Evolutionary conservation across 2,329 filamentous ascomycete genomes (phyloP).

Genomic region (Chrysoporthe deuterocubensis): DNA sequence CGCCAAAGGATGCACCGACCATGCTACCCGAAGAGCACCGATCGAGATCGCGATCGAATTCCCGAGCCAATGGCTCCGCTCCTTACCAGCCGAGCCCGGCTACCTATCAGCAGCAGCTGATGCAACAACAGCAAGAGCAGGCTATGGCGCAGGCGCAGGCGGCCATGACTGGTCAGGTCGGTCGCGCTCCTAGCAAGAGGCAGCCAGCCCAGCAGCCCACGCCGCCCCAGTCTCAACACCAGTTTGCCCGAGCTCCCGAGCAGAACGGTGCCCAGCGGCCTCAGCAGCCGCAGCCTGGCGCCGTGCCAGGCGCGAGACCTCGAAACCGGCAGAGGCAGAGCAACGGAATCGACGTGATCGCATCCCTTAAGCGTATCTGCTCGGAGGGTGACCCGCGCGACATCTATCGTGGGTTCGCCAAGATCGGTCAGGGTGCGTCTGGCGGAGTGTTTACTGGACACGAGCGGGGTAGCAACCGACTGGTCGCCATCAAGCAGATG

Average conservation of each 20-base stretch:
- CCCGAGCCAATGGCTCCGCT: constrained; percentile 49
- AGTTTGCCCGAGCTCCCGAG: constrained; percentile 41
- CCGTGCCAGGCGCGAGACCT: constrained; percentile 63
- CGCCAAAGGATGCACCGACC: constrained; percentile 58
- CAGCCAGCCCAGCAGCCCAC: constrained; percentile 57
- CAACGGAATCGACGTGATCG: constrained; percentile 79
- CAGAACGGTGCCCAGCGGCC: constrained; percentile 42
- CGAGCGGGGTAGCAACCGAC: constrained; percentile 79
- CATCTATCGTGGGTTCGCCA: constrained; percentile 84
- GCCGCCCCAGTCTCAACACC: constrained; percentile 58
- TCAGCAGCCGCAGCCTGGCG: constrained; percentile 40
- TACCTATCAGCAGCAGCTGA: constrained; percentile 64
- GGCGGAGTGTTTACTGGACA: constrained; percentile 94
- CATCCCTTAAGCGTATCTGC: constrained; percentile 85
- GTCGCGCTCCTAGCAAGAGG: constrained; percentile 75
- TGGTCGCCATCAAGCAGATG: constrained; percentile 99
- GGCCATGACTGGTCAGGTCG: constrained; percentile 70
- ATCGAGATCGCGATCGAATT: constrained; percentile 72
- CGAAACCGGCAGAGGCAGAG: constrained; percentile 79
- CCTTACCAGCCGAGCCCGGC: constrained; percentile 52
- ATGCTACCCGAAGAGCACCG: constrained; percentile 70
- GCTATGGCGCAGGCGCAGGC: constrained; percentile 81
- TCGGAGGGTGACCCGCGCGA: constrained; percentile 86
- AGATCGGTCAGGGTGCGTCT: constrained; percentile 96
- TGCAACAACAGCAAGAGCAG: constrained; percentile 86